Evolutionary conservation across 1,139 yeast genomes (phyloP), one percentile per base, ranked within the genome.

Genomic region (Yamadazyma epiphylla): DNA sequence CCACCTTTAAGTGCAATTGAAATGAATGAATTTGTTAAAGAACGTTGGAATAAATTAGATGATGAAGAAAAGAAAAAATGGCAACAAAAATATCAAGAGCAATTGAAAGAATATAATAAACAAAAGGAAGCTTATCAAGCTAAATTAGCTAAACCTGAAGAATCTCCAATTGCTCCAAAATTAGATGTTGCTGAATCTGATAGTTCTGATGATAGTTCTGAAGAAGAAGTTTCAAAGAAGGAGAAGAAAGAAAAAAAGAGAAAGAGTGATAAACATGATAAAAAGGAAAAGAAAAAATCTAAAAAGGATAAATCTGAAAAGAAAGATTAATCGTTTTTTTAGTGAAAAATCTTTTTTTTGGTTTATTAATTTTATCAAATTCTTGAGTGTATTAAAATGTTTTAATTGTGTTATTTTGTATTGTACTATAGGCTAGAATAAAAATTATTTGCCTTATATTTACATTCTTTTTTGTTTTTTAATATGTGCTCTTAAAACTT

Each of bases 401-500:
- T 17, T 10, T 12, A 17, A 9, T 25, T 5, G 5, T 26, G 10
- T 7, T 19, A 9, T 19, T 7, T 26, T 19, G n/a, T 19, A 19
- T 26, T 17, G 16, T 26, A n/a, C 10, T 26, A 13, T 17, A 17
- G 7, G 10, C 9, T 7, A 7, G 7, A 7, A 7, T 17, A 17
- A 17, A 7, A 7, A 17, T 17, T 10, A 7, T 7, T 17, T 17
- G 20, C 20, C 20, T 17, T 7, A 17, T 17, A 15, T 14, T n/a
- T 23, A 23, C 26, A 13, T 7, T 12, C 20, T 17, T 7, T 17
- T 17, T 57, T 87, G 96, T 58, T 84, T 86, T 33, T 77, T 78
- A 39, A 87, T 76, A 51, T 91, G 98, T 3, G 95, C 95, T 41
- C 81, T 69, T 45, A 91, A 66, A 12, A 83, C 80, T 60, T 79